Base-by-base conservation (phyloP, 805 yeast species). In the Starmerella roubikii region DNA sequence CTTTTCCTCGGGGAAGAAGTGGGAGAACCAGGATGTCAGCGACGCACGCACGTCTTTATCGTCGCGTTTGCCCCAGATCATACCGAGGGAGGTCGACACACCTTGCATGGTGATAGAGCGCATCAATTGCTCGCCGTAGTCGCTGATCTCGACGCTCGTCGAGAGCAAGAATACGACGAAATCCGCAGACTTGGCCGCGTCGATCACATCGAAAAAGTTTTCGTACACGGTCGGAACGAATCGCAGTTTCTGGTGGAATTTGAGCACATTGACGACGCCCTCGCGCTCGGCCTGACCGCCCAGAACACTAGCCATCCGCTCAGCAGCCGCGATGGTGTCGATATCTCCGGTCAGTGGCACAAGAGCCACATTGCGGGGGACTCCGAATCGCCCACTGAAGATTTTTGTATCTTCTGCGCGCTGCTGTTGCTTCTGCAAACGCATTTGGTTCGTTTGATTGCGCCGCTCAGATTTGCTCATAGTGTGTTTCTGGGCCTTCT, bases 101-200 rank as follows among this genome's bases (percentile, higher is more conserved):
- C 97, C 97, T 63, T 93, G 98, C 12, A 86, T 71, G 53, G 82
- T 84, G 26, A 86, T 69, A 2, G 94, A 82, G 60, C 97, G 74
- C 40, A 91, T 66, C 22, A 86, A 74, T 53, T 83, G 86, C 61
- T 91, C 98, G 35, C 97, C 97, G 51, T 74, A 71, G 29, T 68
- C 69, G 48, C 78, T 85, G 38, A 88, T 88, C 61, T 91, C 97
- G 35, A 75, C 71, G 16, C 72, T 65, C 7, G 94, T 94, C 41
- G 94, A 83, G 30, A 91, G 64, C n/a, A 86, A 93, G 57, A 91
- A 80, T 1, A 93, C 63, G 3, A 85, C 91, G 54, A 74, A 84
- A 63, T 91, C 98, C 0, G 97, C 77, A 5, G 82, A 73, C 54
- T 82, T 82, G 16, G 93, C 83, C 25, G 93, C 79, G 60, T 91